A percentile compares a stretch with the other conserved stretches of the same genome.
Evolutionary conservation across 2,329 filamentous ascomycete species (phyloP).

Genomic region (Talaromyces piceae): DNA sequence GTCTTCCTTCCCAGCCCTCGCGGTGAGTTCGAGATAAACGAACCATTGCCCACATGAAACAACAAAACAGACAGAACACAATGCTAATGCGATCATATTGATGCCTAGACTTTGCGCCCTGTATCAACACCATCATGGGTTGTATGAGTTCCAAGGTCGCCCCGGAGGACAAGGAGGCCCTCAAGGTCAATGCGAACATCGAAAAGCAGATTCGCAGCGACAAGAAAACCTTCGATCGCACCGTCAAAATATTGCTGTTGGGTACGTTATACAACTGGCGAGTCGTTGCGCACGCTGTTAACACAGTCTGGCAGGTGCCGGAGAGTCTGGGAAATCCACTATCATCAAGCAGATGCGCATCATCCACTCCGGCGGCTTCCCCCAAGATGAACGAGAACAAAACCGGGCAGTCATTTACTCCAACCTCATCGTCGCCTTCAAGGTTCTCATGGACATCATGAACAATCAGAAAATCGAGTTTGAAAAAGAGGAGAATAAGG

Average conservation of each 20-base stretch:
- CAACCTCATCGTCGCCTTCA: conserved; percentile 88
- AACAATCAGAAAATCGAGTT: conserved; percentile 73
- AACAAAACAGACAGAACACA: too few species aligned
- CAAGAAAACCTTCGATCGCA: conserved; percentile 75
- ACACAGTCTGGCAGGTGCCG: conserved; percentile 60
- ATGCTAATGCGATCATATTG: background rate
- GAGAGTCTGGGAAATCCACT: conserved; percentile 92
- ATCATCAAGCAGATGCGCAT: conserved; percentile 99
- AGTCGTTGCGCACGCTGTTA: background rate
- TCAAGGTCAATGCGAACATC: conserved; percentile 55
- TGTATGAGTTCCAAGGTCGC: conserved; percentile 38
- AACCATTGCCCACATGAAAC: too few species aligned
- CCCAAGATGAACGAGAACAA: conserved; percentile 79
- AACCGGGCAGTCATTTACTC: conserved; percentile 94
- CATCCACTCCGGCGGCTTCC: conserved; percentile 90
- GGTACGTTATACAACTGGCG: conserved; percentile 49
- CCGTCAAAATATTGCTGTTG: conserved; percentile 88
- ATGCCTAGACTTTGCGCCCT: background rate
- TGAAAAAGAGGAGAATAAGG: conserved; percentile 70
- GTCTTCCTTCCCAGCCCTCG: too few species aligned
- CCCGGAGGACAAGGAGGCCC: conserved; percentile 33
- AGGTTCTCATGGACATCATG: conserved; percentile 87
- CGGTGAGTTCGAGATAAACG: too few species aligned
- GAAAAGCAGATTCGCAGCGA: conserved; percentile 79
- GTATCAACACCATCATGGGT: conserved; percentile 30